Percentiles rank a stretch among this genome's conserved stretches.
Conservation (phyloP, 2,329 filamentous ascomycete genomes). For the Exserohilum turcica region DNA sequence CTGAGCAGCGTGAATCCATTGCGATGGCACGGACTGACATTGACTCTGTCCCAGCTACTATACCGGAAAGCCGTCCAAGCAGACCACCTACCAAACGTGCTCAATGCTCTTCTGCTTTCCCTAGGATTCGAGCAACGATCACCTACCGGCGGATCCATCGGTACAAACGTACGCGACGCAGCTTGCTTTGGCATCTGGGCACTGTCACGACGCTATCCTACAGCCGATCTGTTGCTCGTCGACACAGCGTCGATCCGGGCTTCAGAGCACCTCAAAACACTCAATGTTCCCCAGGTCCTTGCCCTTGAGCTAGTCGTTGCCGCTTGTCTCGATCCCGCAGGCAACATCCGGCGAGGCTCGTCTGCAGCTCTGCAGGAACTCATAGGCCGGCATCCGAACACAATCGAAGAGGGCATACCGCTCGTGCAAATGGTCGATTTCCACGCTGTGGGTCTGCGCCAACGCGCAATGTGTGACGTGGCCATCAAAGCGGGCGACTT, state of each 20-base stretch:
- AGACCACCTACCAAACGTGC: conserved; percentile 70
- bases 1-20: conserved; percentile 78
- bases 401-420: conserved; percentile 77
- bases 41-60: conserved; percentile 84
- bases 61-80: conserved; percentile 82
- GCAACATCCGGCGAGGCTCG: conserved; percentile 89
- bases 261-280: conserved; percentile 50
- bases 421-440: conserved; percentile 93
- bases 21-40: conserved; percentile 89
- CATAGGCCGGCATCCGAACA: conserved; percentile 89
- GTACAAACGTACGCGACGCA: conserved; percentile 90
- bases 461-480: conserved; percentile 79
- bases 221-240: conserved; percentile 72
- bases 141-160: conserved; percentile 81
- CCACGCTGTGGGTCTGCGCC: conserved; percentile 85
- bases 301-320: conserved; percentile 81
- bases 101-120: conserved; percentile 77
- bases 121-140: conserved; percentile 88
- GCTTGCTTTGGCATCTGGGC: conserved; percentile 98
- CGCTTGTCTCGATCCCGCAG: conserved; percentile 84
- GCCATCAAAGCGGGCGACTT: conserved; percentile 71
- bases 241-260: conserved; percentile 52
- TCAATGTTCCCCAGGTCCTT: conserved; percentile 70
- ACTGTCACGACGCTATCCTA: conserved; percentile 83
- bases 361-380: conserved; percentile 94